Conservation (phyloP, 441 rosid species). For the Croton laevigatus region DNA sequence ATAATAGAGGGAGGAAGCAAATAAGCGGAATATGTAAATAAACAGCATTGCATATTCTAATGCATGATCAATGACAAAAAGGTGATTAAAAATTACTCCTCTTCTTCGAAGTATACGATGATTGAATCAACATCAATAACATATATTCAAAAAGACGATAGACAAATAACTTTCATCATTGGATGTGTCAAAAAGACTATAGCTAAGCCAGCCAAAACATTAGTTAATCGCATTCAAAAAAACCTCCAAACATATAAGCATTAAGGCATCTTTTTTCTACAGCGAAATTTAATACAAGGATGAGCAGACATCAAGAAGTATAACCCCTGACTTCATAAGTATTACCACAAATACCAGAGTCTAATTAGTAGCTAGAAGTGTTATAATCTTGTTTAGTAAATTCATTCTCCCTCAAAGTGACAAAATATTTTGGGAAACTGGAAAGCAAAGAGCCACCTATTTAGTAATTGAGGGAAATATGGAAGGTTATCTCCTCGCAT, state of each 20-base stretch:
- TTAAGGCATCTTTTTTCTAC: not conserved
- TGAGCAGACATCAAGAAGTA: not conserved
- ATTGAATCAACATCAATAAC: not conserved
- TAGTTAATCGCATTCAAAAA: not conserved
- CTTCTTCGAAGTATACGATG: not conserved
- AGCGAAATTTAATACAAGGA: not conserved
- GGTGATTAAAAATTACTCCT: not conserved
- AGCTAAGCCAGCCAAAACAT: not conserved
- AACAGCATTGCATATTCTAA: not conserved
- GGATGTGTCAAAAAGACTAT: not conserved
- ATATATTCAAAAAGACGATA: not conserved
- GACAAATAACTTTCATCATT: not conserved
- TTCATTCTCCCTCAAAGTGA: not conserved
- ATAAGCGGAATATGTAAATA: not conserved
- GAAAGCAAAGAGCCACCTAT: not conserved
- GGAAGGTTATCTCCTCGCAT: not conserved
- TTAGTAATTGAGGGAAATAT: not conserved
- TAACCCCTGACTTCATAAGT: not conserved
- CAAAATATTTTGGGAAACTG: not conserved
- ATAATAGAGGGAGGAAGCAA: not conserved
- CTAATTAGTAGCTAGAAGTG: not conserved
- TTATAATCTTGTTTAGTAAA: not conserved
- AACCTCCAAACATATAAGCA: not conserved
- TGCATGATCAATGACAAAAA: not conserved
- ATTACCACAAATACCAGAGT: not conserved